Percentiles rank a stretch among this genome's conserved stretches.
These are phyloP conservation scores for Apiotrichum mycotoxinovorans DNA, from an alignment of 1,284 basidiomycete species.

Conservation along the genomic window DNA sequence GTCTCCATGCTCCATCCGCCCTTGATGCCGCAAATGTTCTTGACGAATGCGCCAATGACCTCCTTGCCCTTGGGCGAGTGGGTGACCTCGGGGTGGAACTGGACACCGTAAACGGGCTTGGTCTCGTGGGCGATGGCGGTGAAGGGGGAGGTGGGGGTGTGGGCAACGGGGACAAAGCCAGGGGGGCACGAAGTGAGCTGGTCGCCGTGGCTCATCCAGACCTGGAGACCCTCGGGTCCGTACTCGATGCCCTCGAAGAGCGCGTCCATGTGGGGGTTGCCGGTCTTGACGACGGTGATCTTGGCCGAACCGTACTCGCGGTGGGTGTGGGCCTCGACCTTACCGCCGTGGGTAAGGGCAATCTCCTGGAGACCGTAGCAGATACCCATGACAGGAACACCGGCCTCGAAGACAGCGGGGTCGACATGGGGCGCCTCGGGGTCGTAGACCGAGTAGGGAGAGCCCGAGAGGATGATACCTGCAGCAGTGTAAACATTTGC, in stretches of 20 bases:
- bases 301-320: constrained; percentile 93
- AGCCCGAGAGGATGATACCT: constrained; percentile 98
- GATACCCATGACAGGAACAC: constrained; percentile 91
- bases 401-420: constrained; percentile 85
- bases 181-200: constrained; percentile 79
- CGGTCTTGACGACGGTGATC: constrained; percentile 69
- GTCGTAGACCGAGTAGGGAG: constrained; percentile 98
- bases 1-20: constrained; percentile 94
- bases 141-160: constrained; percentile 82
- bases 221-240: constrained; percentile 65
- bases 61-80: constrained; percentile 88
- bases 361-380: constrained; percentile 99
- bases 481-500: constrained; percentile 1
- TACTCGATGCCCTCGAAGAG: constrained; percentile 77
- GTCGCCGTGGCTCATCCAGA: constrained; percentile 99
- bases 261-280: constrained; percentile 62
- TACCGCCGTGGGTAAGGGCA: constrained; percentile 81
- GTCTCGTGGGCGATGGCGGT: constrained; percentile 89
- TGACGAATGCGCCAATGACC: constrained; percentile 83
- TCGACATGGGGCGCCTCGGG: constrained; percentile 89
- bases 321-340: constrained; percentile 83
- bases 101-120: constrained; percentile 91
- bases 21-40: constrained; percentile 77
- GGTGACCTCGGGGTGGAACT: constrained; percentile 99
- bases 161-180: constrained; percentile 83